Base-by-base conservation (phyloP, 1,284 basidiomycete genomes). In the Wallemia mellicola region DNA sequence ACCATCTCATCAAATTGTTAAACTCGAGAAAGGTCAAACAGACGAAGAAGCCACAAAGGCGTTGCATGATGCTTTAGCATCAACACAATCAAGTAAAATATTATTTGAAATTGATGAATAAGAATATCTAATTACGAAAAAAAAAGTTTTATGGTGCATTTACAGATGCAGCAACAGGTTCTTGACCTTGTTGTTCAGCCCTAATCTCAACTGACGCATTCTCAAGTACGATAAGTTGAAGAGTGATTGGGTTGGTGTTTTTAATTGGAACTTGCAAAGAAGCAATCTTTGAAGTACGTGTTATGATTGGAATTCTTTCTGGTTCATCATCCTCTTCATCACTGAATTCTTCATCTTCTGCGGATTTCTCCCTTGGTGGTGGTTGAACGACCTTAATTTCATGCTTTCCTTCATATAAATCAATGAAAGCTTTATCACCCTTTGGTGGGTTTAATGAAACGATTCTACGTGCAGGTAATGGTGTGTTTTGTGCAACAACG, bases 321-420 rank as follows among this genome's bases (percentile, higher is more conserved):
- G 80, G 80, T 27, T 79, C 79, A 11, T 76, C 76, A 14, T 75
- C 73, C 17, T 72, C 70, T 56, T 67, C 66, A 56, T 61, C n/a
- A n/a, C n/a, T n/a, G n/a, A n/a, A n/a, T n/a, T n/a, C 64, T 61
- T 67, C 67, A 61, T 67, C 67, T 3, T 73, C 69, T 33, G 71
- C 67, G 24, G 63, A 63, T 60, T 75, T 75, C n/a, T 68, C 67
- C 22, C 59, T 58, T 7, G 60, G 64, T 30, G 60, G 48, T 24
- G 61, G 58, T 2, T 58, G 54, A 24, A 62, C 83, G 24, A 86
- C 73, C 65, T 82, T 80, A 66, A 95, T 76, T 15, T 77, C 77
- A 65, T 87, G 81, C 63, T 79, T 78, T 56, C 83, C 85, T 70
- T 96, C 86, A 80, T 85, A 89, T 54, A 96, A 72, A 70, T 91